Evolutionary conservation across 805 yeast species (phyloP).

Genomic region (Metschnikowia cubensis): DNA sequence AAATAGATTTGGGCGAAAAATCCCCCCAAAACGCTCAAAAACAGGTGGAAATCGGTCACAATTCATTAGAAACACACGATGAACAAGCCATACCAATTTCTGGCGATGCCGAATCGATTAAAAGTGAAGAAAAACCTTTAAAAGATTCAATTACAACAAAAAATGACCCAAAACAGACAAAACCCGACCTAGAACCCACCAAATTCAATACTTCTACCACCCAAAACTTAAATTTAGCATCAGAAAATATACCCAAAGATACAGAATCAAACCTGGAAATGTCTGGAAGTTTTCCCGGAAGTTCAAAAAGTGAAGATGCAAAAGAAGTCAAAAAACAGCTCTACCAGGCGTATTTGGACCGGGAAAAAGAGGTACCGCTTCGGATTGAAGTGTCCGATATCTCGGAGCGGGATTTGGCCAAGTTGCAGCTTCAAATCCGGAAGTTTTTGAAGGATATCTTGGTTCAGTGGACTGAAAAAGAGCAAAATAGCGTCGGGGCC

Average conservation of each 20-base stretch:
- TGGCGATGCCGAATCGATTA: no score
- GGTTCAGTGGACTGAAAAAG: slow-evolving; percentile 36
- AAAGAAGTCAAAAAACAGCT: not conserved
- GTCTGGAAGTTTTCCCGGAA: no score
- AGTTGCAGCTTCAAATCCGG: slow-evolving; percentile 40
- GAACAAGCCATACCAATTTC: not conserved
- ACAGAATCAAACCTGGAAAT: no score
- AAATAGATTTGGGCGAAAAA: not conserved
- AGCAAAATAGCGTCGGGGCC: not conserved
- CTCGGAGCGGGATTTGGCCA: slow-evolving; percentile 19
- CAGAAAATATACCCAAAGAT: no score
- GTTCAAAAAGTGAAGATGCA: not conserved
- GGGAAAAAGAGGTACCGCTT: slow-evolving; percentile 20
- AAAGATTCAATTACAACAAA: no score
- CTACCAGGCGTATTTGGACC: slow-evolving; percentile 26
- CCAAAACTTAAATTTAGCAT: no score
- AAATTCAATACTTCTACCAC: no score
- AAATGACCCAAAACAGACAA: no score
- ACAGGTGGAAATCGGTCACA: not conserved
- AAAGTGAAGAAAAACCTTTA: no score
- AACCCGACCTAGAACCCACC: no score
- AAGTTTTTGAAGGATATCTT: slow-evolving; percentile 45
- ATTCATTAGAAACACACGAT: not conserved
- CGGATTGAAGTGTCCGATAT: slow-evolving; percentile 30
- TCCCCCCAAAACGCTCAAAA: not conserved